Conservation (phyloP, 1,284 basidiomycete genomes). For the Violaceomyces palustris region DNA sequence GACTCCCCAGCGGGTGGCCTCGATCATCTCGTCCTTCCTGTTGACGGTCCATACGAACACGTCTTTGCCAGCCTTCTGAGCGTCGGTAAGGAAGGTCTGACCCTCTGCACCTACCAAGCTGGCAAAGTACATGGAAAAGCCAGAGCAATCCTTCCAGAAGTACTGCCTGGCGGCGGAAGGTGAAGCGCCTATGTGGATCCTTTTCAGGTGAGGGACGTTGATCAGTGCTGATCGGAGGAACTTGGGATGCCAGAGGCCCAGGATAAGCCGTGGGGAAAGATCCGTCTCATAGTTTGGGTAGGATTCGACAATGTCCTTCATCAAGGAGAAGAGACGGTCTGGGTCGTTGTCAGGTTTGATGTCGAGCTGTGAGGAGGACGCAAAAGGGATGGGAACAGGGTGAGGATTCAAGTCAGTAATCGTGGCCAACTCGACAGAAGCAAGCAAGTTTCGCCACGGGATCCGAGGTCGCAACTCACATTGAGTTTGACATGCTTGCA, state of each 20-base stretch:
- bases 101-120: slow-evolving; percentile 68
- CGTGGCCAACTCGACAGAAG: not conserved
- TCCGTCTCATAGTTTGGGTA: slow-evolving; percentile 71
- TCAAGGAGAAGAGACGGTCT: slow-evolving; percentile 74
- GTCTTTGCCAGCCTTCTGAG: slow-evolving; percentile 73
- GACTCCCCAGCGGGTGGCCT: slow-evolving; percentile 86
- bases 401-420: not conserved
- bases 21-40: slow-evolving; percentile 83
- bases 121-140: slow-evolving; percentile 80
- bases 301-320: slow-evolving; percentile 68
- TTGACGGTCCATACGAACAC: slow-evolving; percentile 96
- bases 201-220: slow-evolving; percentile 73
- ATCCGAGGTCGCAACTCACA: slow-evolving; percentile 55
- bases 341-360: slow-evolving; percentile 92
- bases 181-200: slow-evolving; percentile 77
- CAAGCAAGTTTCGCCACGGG: no score
- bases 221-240: slow-evolving; percentile 74
- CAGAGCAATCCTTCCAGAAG: slow-evolving; percentile 85
- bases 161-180: slow-evolving; percentile 66
- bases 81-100: slow-evolving; percentile 69
- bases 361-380: no score
- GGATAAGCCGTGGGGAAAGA: slow-evolving; percentile 82
- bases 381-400: slow-evolving; percentile 54
- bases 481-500: slow-evolving; percentile 51
- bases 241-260: slow-evolving; percentile 75